phyloP scores from a whole-genome alignment of 768 basidiomycete species.

The Lyophyllum semitale region DNA sequence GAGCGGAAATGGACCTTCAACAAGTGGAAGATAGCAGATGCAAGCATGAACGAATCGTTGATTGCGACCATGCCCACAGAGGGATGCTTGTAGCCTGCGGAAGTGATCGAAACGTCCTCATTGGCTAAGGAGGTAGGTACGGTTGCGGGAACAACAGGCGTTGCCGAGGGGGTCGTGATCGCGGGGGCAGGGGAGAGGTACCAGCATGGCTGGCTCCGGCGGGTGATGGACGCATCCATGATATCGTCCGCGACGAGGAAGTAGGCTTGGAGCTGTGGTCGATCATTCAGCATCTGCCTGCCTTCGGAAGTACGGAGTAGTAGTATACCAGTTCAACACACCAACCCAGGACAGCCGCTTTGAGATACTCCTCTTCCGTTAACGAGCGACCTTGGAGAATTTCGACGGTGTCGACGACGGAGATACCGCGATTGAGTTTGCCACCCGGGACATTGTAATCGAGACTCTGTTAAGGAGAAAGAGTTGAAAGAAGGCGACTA shows the following conservation, averaged over 20 bases:
- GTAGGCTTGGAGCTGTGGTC: constrained; percentile 87
- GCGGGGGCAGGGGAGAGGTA: constrained; percentile 49
- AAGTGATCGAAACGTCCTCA: constrained; percentile 1
- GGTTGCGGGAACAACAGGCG: background rate
- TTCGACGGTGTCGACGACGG: constrained; percentile 90
- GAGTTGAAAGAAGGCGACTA: background rate
- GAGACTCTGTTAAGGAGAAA: constrained; percentile 59
- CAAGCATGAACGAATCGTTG: constrained; percentile 97
- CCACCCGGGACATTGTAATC: constrained; percentile 96
- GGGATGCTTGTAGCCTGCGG: constrained; percentile 26
- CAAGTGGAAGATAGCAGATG: constrained; percentile 88
- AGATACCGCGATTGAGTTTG: constrained; percentile 96
- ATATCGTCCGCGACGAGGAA: constrained; percentile 98
- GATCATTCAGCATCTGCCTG: background rate
- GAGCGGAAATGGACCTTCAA: constrained; percentile 84
- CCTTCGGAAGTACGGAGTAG: background rate
- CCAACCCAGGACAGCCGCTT: constrained; percentile 91
- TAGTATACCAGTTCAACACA: constrained; percentile 91
- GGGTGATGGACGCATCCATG: constrained; percentile 94
- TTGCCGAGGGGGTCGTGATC: constrained; percentile 18
- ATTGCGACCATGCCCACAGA: constrained; percentile 83
- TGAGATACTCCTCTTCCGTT: constrained; percentile 84
- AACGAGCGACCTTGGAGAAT: constrained; percentile 76
- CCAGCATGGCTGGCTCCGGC: constrained; percentile 95
- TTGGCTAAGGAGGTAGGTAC: background rate